phyloP scores from a whole-genome alignment of 225 moss, liverwort and hornwort species.

The Pseudisothecium myosuroides region DNA sequence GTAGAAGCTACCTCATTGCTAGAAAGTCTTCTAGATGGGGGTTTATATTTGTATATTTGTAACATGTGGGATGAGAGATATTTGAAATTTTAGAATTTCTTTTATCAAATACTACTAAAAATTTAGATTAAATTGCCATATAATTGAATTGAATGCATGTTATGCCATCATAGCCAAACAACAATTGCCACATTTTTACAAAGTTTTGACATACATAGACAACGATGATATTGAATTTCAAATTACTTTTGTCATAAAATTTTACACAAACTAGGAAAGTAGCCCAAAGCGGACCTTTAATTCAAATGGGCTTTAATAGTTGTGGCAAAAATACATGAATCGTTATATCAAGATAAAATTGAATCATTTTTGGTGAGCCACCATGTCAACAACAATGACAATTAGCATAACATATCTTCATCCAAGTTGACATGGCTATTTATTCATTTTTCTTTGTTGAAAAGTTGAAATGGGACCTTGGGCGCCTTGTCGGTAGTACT shows the following conservation, averaged over 20 bases:
- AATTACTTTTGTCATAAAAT: too few species aligned
- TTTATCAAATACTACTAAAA: background rate
- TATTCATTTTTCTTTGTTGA: background rate
- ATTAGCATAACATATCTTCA: background rate
- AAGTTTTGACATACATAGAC: too few species aligned
- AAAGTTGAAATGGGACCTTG: background rate
- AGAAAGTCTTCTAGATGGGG: background rate
- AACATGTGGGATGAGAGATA: background rate
- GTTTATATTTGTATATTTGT: background rate
- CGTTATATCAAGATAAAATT: background rate
- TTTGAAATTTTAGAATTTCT: too few species aligned
- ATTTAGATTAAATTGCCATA: background rate
- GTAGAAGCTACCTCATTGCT: background rate
- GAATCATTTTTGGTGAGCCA: background rate
- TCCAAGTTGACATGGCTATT: background rate
- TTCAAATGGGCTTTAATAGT: background rate
- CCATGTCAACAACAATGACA: background rate
- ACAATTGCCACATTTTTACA: background rate
- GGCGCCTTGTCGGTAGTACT: rapidly evolving
- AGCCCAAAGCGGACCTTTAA: too few species aligned
- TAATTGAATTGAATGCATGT: background rate
- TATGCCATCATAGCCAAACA: background rate
- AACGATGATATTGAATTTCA: too few species aligned
- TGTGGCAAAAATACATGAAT: background rate
- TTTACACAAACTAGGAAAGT: too few species aligned